phyloP scores from a whole-genome alignment of 169 alveolate genomes.

The Plasmodium chabaudi region DNA sequence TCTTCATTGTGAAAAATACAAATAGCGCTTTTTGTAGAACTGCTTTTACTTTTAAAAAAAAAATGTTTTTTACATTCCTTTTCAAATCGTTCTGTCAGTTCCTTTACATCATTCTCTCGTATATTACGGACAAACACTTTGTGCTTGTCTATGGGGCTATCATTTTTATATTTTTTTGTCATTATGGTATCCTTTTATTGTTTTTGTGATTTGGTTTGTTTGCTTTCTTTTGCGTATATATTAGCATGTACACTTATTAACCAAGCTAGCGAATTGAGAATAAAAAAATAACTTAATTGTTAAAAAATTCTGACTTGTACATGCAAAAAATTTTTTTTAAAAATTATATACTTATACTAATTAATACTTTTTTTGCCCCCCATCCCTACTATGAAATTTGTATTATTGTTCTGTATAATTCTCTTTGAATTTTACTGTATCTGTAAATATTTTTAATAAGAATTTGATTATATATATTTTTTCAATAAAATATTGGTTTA shows the following conservation, averaged over 20 bases:
- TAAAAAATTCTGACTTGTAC: too few species aligned
- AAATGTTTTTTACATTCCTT: constrained; percentile 39
- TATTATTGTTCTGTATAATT: too few species aligned
- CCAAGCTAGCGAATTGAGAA: too few species aligned
- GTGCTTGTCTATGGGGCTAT: constrained; percentile 33
- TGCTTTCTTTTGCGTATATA: not conserved
- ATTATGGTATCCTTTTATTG: not conserved
- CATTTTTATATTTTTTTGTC: constrained; percentile 15
- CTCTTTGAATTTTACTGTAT: too few species aligned
- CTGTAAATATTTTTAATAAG: too few species aligned
- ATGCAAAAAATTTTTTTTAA: too few species aligned
- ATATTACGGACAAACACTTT: constrained; percentile 72
- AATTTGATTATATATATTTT: too few species aligned
- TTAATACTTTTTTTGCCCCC: too few species aligned
- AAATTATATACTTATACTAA: too few species aligned
- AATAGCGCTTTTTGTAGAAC: constrained; percentile 47
- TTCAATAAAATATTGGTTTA: too few species aligned
- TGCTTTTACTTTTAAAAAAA: constrained; percentile 57
- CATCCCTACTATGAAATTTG: too few species aligned
- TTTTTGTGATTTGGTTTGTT: not conserved
- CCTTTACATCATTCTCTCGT: constrained; percentile 23
- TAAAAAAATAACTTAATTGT: too few species aligned
- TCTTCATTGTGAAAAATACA: constrained; percentile 35
- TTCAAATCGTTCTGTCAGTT: constrained; percentile 30
- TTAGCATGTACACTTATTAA: not conserved